Conservation (phyloP, 192 early-diverging fungal species). For the Coemansia sp. region DNA sequence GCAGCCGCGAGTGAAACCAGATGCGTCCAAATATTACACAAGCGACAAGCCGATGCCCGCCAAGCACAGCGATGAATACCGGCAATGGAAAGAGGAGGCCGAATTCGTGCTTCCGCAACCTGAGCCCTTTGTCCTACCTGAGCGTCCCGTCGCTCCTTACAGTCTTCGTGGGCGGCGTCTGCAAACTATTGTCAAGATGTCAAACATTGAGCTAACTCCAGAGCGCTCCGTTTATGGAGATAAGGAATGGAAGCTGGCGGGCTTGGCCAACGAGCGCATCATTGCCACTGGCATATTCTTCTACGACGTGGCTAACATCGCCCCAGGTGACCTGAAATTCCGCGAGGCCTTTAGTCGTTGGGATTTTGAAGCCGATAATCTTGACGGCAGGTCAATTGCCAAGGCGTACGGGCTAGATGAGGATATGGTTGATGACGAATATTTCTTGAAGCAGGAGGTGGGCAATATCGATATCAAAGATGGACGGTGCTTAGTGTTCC, state of each 20-base stretch:
- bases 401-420: conserved; percentile 35
- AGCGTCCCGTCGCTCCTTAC: conserved; percentile 11
- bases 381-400: not conserved
- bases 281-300: conserved; percentile 72
- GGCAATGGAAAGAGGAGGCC: not conserved
- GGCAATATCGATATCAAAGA: conserved; percentile 47
- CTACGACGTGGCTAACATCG: conserved; percentile 68
- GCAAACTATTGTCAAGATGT: conserved; percentile 73
- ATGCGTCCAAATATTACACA: not conserved
- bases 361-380: not conserved
- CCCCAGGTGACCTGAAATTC: conserved; percentile 58
- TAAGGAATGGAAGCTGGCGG: conserved; percentile 68
- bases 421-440: conserved; percentile 12
- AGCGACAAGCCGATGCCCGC: not conserved
- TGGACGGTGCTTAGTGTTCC: conserved; percentile 68
- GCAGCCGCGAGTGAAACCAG: not conserved
- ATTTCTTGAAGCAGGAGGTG: conserved; percentile 34
- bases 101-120: conserved; percentile 33
- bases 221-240: conserved; percentile 59
- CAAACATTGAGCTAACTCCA: conserved; percentile 65
- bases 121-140: conserved; percentile 33
- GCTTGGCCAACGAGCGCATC: conserved; percentile 68
- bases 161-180: conserved; percentile 40
- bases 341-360: conserved; percentile 13
- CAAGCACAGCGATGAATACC: not conserved